Percentiles rank a stretch among this genome's conserved stretches.
Evolutionary conservation across 1,284 basidiomycete genomes (phyloP).

Genomic region (Malassezia caprae): DNA sequence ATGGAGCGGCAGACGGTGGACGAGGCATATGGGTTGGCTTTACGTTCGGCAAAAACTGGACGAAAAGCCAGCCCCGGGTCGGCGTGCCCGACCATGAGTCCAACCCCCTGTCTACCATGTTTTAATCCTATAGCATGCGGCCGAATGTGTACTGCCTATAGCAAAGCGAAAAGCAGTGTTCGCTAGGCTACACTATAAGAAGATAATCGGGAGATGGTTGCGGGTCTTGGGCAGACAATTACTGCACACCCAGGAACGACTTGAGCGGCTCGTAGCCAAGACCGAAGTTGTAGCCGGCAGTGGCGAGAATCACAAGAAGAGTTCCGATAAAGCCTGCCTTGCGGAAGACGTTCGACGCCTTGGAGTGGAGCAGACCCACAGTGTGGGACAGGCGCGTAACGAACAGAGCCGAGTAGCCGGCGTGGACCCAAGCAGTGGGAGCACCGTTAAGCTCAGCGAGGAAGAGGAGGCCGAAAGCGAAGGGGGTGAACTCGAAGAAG

Average conservation of each 20-base stretch:
- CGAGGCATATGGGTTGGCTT: slow-evolving; percentile 93
- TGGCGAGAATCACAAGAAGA: slow-evolving; percentile 26
- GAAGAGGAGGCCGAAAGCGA: slow-evolving; percentile 46
- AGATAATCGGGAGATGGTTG: background rate
- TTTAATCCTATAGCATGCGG: background rate
- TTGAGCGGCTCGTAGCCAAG: slow-evolving; percentile 47
- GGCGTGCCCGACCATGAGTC: slow-evolving; percentile 1
- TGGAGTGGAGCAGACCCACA: slow-evolving; percentile 27
- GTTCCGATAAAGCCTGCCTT: slow-evolving; percentile 32
- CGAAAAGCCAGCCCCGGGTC: slow-evolving; percentile 19
- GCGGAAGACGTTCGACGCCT: slow-evolving; percentile 18
- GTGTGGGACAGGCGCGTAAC: slow-evolving; percentile 35
- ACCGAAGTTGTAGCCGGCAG: slow-evolving; percentile 44
- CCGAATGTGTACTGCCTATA: background rate
- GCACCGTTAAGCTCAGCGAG: slow-evolving; percentile 48
- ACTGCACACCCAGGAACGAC: slow-evolving; percentile 46
- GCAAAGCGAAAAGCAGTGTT: background rate
- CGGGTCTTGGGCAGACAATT: slow-evolving; percentile 1
- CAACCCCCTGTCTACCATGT: slow-evolving; percentile 12
- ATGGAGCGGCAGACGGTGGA: slow-evolving; percentile 58
- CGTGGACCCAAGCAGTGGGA: slow-evolving; percentile 44
- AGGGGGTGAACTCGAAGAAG: slow-evolving; percentile 40
- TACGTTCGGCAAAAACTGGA: slow-evolving; percentile 59
- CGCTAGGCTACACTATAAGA: background rate
- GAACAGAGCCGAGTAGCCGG: slow-evolving; percentile 42